phyloP scores from a whole-genome alignment of 1,139 yeast species.

The Suhomyces bribrorum region DNA sequence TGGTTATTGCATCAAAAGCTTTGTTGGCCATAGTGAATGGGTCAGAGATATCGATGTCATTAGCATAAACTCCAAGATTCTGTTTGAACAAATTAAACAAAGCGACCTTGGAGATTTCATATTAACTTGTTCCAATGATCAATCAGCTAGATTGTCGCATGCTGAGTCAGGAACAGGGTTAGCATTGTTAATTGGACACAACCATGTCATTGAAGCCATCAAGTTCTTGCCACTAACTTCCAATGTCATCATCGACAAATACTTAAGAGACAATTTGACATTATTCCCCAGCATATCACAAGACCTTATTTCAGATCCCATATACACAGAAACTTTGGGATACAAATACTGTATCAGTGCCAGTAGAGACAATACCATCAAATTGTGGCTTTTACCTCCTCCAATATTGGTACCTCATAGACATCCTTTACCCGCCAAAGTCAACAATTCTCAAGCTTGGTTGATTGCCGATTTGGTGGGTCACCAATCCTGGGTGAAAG shows the following conservation, averaged over 20 bases:
- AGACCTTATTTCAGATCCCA: slow-evolving; percentile 29
- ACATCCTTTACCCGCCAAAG: slow-evolving; percentile 55
- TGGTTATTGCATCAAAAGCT: slow-evolving; percentile 68
- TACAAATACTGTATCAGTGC: slow-evolving; percentile 75
- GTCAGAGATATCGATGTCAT: slow-evolving; percentile 62
- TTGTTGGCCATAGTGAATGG: slow-evolving; percentile 89
- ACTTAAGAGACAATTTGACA: slow-evolving; percentile 36
- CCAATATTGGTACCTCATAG: slow-evolving; percentile 57
- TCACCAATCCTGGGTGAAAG: slow-evolving; percentile 87
- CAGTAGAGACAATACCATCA: slow-evolving; percentile 76
- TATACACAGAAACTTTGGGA: slow-evolving; percentile 43
- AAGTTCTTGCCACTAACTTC: slow-evolving; percentile 62
- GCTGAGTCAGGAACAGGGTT: slow-evolving; percentile 69
- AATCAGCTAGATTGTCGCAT: slow-evolving; percentile 64
- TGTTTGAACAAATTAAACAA: slow-evolving; percentile 14
- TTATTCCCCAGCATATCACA: slow-evolving; percentile 39
- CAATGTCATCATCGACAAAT: slow-evolving; percentile 51
- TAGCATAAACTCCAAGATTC: slow-evolving; percentile 18
- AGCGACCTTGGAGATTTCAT: slow-evolving; percentile 53
- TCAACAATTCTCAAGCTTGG: slow-evolving; percentile 60
- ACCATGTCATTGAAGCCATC: slow-evolving; percentile 79
- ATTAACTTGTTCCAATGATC: slow-evolving; percentile 81
- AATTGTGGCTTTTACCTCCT: slow-evolving; percentile 74
- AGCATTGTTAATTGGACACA: slow-evolving; percentile 71
- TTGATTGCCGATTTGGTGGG: slow-evolving; percentile 59